Percentiles rank a stretch among this genome's conserved stretches.
Evolutionary conservation across 2,329 filamentous ascomycete genomes (phyloP).

Genomic region (Scytalidium sp.): DNA sequence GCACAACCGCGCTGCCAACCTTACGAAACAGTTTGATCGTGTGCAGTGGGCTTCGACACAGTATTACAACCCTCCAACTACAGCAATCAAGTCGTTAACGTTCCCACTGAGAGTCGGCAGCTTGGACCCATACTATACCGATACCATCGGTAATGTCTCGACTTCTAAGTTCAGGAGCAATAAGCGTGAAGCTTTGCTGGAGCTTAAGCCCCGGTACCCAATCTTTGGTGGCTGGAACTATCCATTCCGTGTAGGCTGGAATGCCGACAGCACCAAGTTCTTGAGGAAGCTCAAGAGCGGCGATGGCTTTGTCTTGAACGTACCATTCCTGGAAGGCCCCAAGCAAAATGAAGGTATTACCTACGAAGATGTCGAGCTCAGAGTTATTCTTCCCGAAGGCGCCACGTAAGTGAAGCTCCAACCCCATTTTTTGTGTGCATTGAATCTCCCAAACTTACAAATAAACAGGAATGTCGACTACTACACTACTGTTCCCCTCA

Average conservation of each 20-base stretch:
- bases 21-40: conserved; percentile 70
- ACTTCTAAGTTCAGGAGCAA: conserved; percentile 83
- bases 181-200: conserved; percentile 75
- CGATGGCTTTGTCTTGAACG: conserved; percentile 79
- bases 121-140: conserved; percentile 87
- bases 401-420: conserved; percentile 64
- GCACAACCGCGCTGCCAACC: conserved; percentile 79
- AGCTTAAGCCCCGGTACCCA: conserved; percentile 93
- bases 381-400: conserved; percentile 87
- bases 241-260: conserved; percentile 95
- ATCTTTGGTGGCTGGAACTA: conserved; percentile 98
- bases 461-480: conserved; percentile 71
- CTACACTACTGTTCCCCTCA: conserved; percentile 69
- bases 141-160: conserved; percentile 95
- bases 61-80: conserved; percentile 74
- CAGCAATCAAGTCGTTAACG: conserved; percentile 77
- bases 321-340: conserved; percentile 91
- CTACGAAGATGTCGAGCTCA: conserved; percentile 77
- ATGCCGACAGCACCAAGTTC: conserved; percentile 76
- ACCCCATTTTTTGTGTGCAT: conserved; percentile 51
- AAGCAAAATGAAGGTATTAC: conserved; percentile 81
- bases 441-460: conserved; percentile 31
- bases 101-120: conserved; percentile 79
- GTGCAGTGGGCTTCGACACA: conserved; percentile 70
- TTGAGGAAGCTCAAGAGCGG: conserved; percentile 60